A percentile compares a stretch with the other conserved stretches of the same genome.
phyloP scores from a whole-genome alignment of 108 stramenopile species.

The Fistulifera solaris region DNA sequence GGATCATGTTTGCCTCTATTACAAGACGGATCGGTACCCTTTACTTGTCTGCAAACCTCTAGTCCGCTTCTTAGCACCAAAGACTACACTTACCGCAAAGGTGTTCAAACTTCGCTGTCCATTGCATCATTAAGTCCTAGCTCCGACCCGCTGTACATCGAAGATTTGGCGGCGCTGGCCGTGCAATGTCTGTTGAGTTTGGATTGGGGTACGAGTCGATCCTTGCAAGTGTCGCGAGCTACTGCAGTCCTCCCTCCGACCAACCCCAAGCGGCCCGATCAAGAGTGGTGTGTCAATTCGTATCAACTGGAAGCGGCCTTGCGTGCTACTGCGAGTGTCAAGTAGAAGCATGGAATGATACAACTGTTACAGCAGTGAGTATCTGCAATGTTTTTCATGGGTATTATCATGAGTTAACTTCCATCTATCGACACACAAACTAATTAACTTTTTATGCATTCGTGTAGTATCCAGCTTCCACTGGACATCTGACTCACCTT shows the following conservation, averaged over 20 bases:
- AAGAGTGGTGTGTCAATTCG: constrained; percentile 39
- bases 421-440: too few species aligned
- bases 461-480: too few species aligned
- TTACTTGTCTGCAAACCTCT: constrained; percentile 45
- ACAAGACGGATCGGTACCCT: constrained; percentile 38
- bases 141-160: constrained; percentile 28
- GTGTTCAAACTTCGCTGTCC: constrained; percentile 40
- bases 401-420: too few species aligned
- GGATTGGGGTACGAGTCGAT: constrained; percentile 51
- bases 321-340: not conserved
- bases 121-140: not conserved
- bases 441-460: too few species aligned
- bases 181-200: constrained; percentile 60
- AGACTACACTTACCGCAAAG: constrained; percentile 56
- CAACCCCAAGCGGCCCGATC: constrained; percentile 7
- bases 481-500: too few species aligned
- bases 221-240: constrained; percentile 7
- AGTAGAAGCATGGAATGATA: too few species aligned
- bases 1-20: constrained; percentile 24
- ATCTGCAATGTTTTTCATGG: too few species aligned
- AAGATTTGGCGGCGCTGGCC: constrained; percentile 67
- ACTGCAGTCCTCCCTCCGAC: not conserved
- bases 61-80: constrained; percentile 31
- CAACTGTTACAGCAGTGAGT: too few species aligned
- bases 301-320: constrained; percentile 4